Evolutionary conservation across 495 filamentous ascomycete genomes (phyloP).

Genomic region (Geoglossum glabrum): DNA sequence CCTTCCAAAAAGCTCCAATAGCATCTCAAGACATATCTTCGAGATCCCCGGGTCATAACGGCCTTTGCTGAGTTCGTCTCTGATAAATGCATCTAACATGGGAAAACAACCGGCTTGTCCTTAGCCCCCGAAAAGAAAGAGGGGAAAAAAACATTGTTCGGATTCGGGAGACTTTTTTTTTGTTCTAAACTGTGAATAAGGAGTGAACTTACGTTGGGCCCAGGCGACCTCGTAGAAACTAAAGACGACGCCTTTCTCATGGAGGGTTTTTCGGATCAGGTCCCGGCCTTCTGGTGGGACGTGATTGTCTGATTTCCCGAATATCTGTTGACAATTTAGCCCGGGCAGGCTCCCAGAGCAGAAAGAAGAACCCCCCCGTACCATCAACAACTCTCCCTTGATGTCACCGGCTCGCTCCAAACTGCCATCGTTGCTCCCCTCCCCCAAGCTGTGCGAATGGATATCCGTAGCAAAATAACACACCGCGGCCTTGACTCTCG

Average conservation of each 20-base stretch:
- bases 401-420: constrained; percentile 47
- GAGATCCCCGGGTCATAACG: constrained; percentile 76
- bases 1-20: constrained; percentile 69
- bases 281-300: constrained; percentile 73
- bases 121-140: no score
- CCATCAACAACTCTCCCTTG: constrained; percentile 55
- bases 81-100: constrained; percentile 75
- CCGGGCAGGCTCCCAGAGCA: not conserved
- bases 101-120: no score
- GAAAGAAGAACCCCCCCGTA: constrained; percentile 18
- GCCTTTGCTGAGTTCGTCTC: constrained; percentile 87
- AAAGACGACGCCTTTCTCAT: constrained; percentile 53
- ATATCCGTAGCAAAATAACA: constrained; percentile 92
- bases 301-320: constrained; percentile 79
- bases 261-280: constrained; percentile 63
- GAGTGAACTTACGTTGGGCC: constrained; percentile 50
- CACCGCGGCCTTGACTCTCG: constrained; percentile 51
- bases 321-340: constrained; percentile 32
- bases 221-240: constrained; percentile 78
- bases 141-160: no score
- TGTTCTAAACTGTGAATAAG: constrained; percentile 16
- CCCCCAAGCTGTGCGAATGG: constrained; percentile 54
- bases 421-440: constrained; percentile 46
- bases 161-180: no score
- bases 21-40: constrained; percentile 80